Evolutionary conservation across 495 filamentous ascomycete species (phyloP), one percentile per base, ranked within the genome.

Genomic region (Ascodesmis nigricans): DNA sequence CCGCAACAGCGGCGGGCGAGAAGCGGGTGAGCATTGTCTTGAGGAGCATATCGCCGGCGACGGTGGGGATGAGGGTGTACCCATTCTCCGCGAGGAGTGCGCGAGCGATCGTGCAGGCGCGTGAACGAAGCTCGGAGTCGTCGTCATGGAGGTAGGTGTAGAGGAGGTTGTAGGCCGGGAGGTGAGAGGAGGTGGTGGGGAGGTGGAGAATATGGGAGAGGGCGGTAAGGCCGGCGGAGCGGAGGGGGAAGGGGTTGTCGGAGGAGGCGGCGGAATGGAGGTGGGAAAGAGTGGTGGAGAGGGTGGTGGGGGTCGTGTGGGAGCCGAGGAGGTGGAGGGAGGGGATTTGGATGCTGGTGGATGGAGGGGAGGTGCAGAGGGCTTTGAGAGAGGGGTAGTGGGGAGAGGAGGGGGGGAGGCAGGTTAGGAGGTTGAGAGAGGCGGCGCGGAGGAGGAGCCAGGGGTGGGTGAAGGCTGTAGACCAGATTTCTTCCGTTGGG

Each of bases 121-220:
- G 49, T 8, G 73, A 66, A 3, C 84, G 65, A 24, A 91, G 61
- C 25, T 91, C 84, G 28, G 90, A 78, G 44, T 93, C 87, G 44
- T 97, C 87, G 52, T 93, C 87, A 40, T 76, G 73, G 0, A 93
- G 59, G 42, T 62, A 52, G 42, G 76, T 65, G 45, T 72, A 74
- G 3, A 73, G 40, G 4, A 60, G 43, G 16, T 71, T 33, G 27
- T 65, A 68, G 4, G 63, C 36, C 4, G 31, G 25, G n/a, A 40
- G 16, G 5, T 14, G 6, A 29, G 6, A 24, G 22, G 7, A 20
- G 33, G 35, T n/a, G 17, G 17, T n/a, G 35, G 40, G 8, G 19
- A 31, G 19, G 23, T 19, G 9, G 20, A 43, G 25, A 18, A 43
- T 10, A 27, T 19, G 22, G 2, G 21, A 18, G 15, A 53, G 19